Conservation (phyloP, 2,329 filamentous ascomycete species). For the Diaporthe aspalathi region DNA sequence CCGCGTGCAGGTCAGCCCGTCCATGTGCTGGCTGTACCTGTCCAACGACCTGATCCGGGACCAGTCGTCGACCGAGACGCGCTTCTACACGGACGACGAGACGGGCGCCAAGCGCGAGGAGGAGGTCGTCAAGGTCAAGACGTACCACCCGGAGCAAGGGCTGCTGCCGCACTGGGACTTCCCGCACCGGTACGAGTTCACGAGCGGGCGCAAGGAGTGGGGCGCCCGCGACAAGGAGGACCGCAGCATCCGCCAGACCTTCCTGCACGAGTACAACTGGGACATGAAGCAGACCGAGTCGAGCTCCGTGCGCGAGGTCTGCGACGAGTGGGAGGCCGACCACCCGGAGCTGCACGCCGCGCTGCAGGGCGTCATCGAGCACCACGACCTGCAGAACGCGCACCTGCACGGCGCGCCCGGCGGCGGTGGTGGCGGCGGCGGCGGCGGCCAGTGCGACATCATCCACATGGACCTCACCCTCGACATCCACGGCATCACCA, state of each 20-base stretch:
- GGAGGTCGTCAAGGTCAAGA: constrained; percentile 34
- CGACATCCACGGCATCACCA: constrained; percentile 66
- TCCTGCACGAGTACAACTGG: constrained; percentile 70
- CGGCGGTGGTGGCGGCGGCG: too few species aligned
- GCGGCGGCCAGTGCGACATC: constrained; percentile 62
- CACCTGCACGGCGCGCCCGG: constrained; percentile 15
- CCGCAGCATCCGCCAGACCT: constrained; percentile 57
- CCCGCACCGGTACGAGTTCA: constrained; percentile 67
- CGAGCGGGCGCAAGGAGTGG: constrained; percentile 62
- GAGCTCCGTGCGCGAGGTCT: constrained; percentile 64
- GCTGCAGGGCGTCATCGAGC: constrained; percentile 59
- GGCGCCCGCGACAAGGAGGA: constrained; percentile 51
- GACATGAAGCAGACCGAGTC: constrained; percentile 66
- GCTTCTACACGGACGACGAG: constrained; percentile 30
- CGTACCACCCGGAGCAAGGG: constrained; percentile 36
- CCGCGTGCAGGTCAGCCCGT: constrained; percentile 65
- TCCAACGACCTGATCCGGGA: constrained; percentile 62
- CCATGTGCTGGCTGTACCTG: constrained; percentile 69
- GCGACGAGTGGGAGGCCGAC: constrained; percentile 66
- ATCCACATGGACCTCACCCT: constrained; percentile 73
- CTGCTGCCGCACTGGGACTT: constrained; percentile 59
- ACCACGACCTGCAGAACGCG: constrained; percentile 38
- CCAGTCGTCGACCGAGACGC: constrained; percentile 44
- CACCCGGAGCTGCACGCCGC: constrained; percentile 68
- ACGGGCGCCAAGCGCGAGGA: constrained; percentile 31